Percentiles rank a stretch among this genome's conserved stretches.
These are phyloP conservation scores for Decorospora gaudefroyi DNA, from an alignment of 2,329 filamentous ascomycete species.

Conservation along the genomic window DNA sequence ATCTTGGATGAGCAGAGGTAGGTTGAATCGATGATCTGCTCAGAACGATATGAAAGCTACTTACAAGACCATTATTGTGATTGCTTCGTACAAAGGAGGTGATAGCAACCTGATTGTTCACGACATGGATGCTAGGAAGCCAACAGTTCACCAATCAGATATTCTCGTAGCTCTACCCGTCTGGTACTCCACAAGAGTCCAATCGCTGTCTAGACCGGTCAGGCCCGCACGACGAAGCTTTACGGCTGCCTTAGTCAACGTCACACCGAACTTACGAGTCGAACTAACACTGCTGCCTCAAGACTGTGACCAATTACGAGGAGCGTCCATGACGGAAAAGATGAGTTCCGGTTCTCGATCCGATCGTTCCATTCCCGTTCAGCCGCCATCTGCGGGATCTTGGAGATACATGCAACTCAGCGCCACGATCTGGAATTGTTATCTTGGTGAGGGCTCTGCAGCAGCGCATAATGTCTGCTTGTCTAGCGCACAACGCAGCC, in stretches of 20 bases:
- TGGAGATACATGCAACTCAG: slow-evolving; percentile 6
- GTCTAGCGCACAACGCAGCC: neutral
- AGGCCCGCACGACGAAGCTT: slow-evolving; percentile 12
- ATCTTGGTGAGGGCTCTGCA: no score
- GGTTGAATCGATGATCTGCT: no score
- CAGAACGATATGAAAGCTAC: no score
- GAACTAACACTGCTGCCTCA: neutral
- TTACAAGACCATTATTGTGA: no score
- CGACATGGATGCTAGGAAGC: no score
- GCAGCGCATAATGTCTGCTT: no score
- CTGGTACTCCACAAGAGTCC: slow-evolving; percentile 12
- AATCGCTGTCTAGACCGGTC: slow-evolving; percentile 12
- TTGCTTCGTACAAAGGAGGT: no score
- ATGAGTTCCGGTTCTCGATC: neutral
- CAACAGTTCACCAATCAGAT: slow-evolving; percentile 20
- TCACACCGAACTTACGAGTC: slow-evolving; percentile 5
- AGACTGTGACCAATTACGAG: slow-evolving; percentile 11
- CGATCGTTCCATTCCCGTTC: slow-evolving; percentile 17
- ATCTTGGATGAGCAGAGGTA: no score
- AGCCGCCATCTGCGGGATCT: slow-evolving; percentile 20
- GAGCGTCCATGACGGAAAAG: neutral
- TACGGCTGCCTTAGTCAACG: slow-evolving; percentile 12
- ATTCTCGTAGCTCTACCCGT: slow-evolving; percentile 4
- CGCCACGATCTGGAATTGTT: slow-evolving; percentile 12
- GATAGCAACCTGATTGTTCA: no score